These are phyloP conservation scores for Noccaea caerulescens DNA, from an alignment of 345 rosid genomes.

Conservation along the genomic window DNA sequence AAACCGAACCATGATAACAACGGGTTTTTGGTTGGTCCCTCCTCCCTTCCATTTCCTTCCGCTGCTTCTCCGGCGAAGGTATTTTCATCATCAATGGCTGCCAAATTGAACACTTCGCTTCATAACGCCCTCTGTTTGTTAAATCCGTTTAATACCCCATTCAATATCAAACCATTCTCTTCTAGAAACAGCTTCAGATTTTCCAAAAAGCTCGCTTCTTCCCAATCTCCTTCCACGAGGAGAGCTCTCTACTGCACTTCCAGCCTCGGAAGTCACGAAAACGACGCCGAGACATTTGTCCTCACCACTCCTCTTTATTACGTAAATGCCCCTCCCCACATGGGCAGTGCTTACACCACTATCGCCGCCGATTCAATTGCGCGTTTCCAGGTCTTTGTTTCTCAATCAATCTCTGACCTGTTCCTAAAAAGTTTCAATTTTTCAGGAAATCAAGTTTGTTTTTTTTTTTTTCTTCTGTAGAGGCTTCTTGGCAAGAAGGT, in stretches of 20 bases:
- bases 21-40: no score
- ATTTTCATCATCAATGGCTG: conserved; percentile 54
- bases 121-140: conserved; percentile 60
- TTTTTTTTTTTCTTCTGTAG: conserved; percentile 49
- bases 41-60: conserved; percentile 12
- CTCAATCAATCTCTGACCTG: not conserved
- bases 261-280: conserved; percentile 12
- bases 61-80: conserved; percentile 39
- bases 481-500: conserved; percentile 85
- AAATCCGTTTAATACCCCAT: conserved; percentile 50
- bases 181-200: conserved; percentile 50
- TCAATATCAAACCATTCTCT: conserved; percentile 48
- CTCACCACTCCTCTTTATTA: conserved; percentile 96
- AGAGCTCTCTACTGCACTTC: conserved; percentile 57
- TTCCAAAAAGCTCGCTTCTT: conserved; percentile 44
- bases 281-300: conserved; percentile 52
- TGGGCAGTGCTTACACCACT: conserved; percentile 99
- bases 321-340: conserved; percentile 99
- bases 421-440: conserved; percentile 26
- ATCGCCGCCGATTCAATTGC: conserved; percentile 95
- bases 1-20: not conserved
- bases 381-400: conserved; percentile 76
- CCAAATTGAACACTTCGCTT: conserved; percentile 64
- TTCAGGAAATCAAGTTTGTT: not conserved
- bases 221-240: conserved; percentile 36